Evolutionary conservation across 345 rosid species (phyloP).

Genomic region (Eucalyptus camaldulensis): DNA sequence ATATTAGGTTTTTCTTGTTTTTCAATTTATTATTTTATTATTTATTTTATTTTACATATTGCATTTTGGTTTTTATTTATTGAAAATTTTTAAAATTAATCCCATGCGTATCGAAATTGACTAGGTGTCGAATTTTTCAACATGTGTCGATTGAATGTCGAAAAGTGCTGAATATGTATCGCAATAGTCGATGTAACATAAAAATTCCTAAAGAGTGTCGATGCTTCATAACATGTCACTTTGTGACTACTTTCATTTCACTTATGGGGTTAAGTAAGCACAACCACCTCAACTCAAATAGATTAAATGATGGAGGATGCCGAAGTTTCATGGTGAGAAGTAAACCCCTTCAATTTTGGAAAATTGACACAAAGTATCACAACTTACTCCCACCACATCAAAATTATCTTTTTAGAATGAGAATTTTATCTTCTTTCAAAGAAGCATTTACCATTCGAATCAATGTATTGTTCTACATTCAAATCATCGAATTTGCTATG

Average conservation of each 20-base stretch:
- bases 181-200: too few species aligned
- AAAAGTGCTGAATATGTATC: rapidly evolving
- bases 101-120: too few species aligned
- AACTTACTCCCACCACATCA: neutral
- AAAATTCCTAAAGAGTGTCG: too few species aligned
- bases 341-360: too few species aligned
- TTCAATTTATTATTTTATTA: too few species aligned
- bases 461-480: neutral
- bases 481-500: neutral
- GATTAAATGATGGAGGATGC: neutral
- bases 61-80: too few species aligned
- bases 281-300: neutral
- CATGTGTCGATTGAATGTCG: too few species aligned
- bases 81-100: too few species aligned
- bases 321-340: neutral
- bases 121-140: too few species aligned
- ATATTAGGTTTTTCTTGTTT: too few species aligned
- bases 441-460: neutral
- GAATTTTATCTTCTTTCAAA: neutral
- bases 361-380: neutral
- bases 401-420: neutral
- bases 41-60: too few species aligned
- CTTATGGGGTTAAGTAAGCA: neutral
- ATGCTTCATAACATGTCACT: neutral
- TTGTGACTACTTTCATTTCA: neutral